Base-by-base conservation (phyloP, 1,284 basidiomycete genomes). In the Ustilago esculenta region DNA sequence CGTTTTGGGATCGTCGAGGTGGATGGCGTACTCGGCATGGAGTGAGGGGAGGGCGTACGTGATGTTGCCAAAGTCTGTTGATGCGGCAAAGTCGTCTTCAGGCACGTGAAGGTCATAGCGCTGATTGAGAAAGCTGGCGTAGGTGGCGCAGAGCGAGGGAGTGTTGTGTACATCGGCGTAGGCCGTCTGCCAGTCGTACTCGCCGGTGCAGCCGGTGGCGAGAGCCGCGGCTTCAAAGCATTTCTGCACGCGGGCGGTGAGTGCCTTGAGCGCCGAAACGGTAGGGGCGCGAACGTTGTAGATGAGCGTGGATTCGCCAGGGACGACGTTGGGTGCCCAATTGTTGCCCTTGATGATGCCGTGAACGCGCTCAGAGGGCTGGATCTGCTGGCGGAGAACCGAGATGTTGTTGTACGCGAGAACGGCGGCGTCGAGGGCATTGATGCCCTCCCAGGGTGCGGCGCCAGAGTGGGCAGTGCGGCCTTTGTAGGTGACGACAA, bases 401-500 rank as follows among this genome's bases (percentile, higher is more conserved):
- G 90, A 88, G 40, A 94, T 85, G 54, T 86, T 86, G 8, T 86
- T 87, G 82, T 94, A 94, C 3, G 90, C 89, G 15, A 90, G 83
- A 72, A 92, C 89, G 2, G 90, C 91, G 0, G 91, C 92, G 80
- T 92, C 92, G 36, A 91, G 86, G 5, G 92, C 91, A 77, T 93
- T 93, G 57, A 86, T 86, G 32, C 89, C 92, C 82, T 92, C 90
- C 90, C 90, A 92, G 15, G 90, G 90, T 3, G 89, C 86, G n/a
- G 64, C 73, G 10, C 73, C 76, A 0, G 74, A 73, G 53, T 82
- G 76, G 1, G 80, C 76, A 18, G 75, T 71, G 5, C 48, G 44
- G n/a, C 77, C 76, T 12, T 43, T 69, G 57, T 56, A 76, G n/a
- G 54, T 54, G 20, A 75, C 65, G 21, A 55, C 42, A 14, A 75